These are phyloP conservation scores for Mortierella sp. DNA, from an alignment of 371 early-diverging fungal species.

Conservation along the genomic window DNA sequence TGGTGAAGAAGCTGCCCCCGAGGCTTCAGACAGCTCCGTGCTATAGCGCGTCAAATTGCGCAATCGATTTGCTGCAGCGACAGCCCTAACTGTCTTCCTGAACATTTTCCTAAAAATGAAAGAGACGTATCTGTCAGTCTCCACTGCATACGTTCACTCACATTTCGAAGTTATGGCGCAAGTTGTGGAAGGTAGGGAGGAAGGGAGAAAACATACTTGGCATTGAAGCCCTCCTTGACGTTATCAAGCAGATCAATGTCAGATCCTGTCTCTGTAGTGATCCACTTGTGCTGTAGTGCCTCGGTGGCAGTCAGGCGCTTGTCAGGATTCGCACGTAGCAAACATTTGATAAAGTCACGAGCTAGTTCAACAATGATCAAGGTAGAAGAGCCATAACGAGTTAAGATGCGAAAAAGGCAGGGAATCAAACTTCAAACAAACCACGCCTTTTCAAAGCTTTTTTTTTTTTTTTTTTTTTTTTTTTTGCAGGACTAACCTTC, in stretches of 20 bases:
- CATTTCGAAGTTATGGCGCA: neutral
- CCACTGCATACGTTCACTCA: neutral
- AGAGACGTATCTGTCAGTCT: neutral
- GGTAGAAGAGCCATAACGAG: too few species aligned
- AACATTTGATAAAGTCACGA: constrained; percentile 88
- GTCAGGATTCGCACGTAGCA: constrained; percentile 78
- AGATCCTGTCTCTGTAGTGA: constrained; percentile 63
- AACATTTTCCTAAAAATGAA: constrained; percentile 34
- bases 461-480: too few species aligned
- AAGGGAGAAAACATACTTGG: constrained; percentile 48
- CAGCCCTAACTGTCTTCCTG: constrained; percentile 44
- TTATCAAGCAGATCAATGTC: constrained; percentile 78
- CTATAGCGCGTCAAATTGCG: constrained; percentile 25
- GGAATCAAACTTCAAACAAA: neutral
- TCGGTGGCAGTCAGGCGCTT: constrained; percentile 82
- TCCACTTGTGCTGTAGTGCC: constrained; percentile 90
- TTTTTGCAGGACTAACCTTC: constrained; percentile 56
- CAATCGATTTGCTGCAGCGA: constrained; percentile 41
- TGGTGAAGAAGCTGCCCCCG: neutral
- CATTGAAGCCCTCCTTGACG: constrained; percentile 74
- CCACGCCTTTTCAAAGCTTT: too few species aligned
- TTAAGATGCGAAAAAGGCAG: neutral
- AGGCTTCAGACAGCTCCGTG: constrained; percentile 6
- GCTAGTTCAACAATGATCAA: constrained; percentile 58
- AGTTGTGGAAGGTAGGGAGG: neutral